These are phyloP conservation scores for Suillus brevipes DNA, from an alignment of 768 basidiomycete genomes.

Conservation along the genomic window DNA sequence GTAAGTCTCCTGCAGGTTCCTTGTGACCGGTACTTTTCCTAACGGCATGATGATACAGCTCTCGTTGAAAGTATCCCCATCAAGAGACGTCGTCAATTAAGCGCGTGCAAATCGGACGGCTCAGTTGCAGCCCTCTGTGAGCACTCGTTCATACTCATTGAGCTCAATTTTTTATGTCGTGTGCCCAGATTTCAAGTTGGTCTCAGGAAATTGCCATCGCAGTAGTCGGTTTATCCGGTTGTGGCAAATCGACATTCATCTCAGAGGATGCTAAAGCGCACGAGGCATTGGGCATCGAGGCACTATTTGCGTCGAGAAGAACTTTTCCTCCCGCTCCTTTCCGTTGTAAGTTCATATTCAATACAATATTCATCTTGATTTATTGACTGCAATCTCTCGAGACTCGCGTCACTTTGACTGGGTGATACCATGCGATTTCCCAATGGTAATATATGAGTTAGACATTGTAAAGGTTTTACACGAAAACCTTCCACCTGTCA, in stretches of 20 bases:
- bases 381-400: slow-evolving; percentile 29
- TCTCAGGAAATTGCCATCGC: slow-evolving; percentile 56
- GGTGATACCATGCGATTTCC: slow-evolving; percentile 41
- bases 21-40: too few species aligned
- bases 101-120: too few species aligned
- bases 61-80: too few species aligned
- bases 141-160: slow-evolving; percentile 8
- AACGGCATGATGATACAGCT: too few species aligned
- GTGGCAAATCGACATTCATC: slow-evolving; percentile 86
- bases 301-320: slow-evolving; percentile 30
- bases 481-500: slow-evolving; percentile 54
- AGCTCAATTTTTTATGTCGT: slow-evolving; percentile 12
- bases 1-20: too few species aligned
- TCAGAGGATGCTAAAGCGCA: slow-evolving; percentile 70
- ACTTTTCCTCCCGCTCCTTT: slow-evolving; percentile 36
- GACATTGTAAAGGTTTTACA: slow-evolving; percentile 50
- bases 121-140: slow-evolving; percentile 24
- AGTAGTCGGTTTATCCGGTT: slow-evolving; percentile 74
- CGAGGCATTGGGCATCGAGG: slow-evolving; percentile 45
- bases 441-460: slow-evolving; percentile 55
- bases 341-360: slow-evolving; percentile 37
- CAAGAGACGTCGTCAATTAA: too few species aligned
- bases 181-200: slow-evolving; percentile 15
- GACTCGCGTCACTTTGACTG: slow-evolving; percentile 33
- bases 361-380: slow-evolving; percentile 5